A percentile compares a stretch with the other conserved stretches of the same genome.
These are phyloP conservation scores for Cucurbitaria berberidis DNA, from an alignment of 2,329 filamentous ascomycete genomes.

Conservation along the genomic window DNA sequence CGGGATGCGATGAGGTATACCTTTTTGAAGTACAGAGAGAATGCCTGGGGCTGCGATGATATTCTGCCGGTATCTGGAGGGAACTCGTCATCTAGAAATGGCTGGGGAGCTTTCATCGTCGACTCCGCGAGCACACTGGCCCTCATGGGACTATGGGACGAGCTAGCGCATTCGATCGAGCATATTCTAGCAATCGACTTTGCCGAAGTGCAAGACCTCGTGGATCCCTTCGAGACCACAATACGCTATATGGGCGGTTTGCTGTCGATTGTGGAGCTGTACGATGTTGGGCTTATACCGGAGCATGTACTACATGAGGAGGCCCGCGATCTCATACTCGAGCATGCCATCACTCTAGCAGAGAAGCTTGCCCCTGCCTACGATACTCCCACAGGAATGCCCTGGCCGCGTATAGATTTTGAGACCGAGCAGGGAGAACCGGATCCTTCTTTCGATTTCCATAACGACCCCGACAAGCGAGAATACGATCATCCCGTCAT, in stretches of 20 bases:
- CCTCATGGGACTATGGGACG: conserved; percentile 52
- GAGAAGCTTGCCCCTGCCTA: conserved; percentile 49
- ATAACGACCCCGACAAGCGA: conserved; percentile 37
- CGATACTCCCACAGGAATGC: conserved; percentile 51
- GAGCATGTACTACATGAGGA: conserved; percentile 37
- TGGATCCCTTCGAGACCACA: conserved; percentile 53
- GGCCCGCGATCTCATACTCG: conserved; percentile 43
- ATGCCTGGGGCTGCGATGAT: conserved; percentile 51
- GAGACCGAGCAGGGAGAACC: conserved; percentile 40
- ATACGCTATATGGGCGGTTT: conserved; percentile 51
- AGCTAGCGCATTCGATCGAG: conserved; percentile 48
- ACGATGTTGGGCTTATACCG: conserved; percentile 50
- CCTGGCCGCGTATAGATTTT: conserved; percentile 55
- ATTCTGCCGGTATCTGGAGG: conserved; percentile 49
- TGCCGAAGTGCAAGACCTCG: conserved; percentile 38
- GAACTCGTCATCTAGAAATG: conserved; percentile 45
- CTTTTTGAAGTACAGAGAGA: conserved; percentile 48
- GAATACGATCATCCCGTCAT: conserved; percentile 46
- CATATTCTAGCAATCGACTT: conserved; percentile 50
- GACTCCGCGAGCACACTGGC: conserved; percentile 50
- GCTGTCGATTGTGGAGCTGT: conserved; percentile 49
- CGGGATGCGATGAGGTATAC: conserved; percentile 50
- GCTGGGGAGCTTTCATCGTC: conserved; percentile 53
- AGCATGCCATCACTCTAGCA: conserved; percentile 48
- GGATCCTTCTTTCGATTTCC: conserved; percentile 37